A percentile compares a stretch with the other conserved stretches of the same genome.
Evolutionary conservation across 2,329 filamentous ascomycete genomes (phyloP).

Genomic region (Tolypocladium paradoxum): DNA sequence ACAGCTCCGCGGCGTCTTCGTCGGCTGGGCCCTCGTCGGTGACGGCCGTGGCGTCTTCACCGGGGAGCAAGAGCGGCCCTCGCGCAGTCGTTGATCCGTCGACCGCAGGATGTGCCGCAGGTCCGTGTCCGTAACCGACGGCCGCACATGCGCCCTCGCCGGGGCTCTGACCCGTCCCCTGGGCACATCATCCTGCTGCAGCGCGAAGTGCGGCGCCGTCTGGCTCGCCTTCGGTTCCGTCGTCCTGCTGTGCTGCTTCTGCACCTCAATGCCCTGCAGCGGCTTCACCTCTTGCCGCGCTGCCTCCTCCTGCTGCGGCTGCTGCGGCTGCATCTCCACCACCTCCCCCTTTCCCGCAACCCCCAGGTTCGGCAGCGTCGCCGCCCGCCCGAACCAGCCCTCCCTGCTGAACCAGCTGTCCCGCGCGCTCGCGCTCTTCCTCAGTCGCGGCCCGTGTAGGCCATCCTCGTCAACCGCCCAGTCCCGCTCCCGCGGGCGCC

Average conservation of each 20-base stretch:
- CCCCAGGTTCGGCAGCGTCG: constrained; percentile 25
- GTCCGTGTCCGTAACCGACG: constrained; percentile 31
- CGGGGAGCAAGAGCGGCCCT: constrained; percentile 22
- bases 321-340: constrained; percentile 1
- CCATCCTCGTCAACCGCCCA: constrained; percentile 40
- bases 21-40: constrained; percentile 10
- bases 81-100: constrained; percentile 39
- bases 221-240: constrained; percentile 11
- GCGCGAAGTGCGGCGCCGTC: constrained; percentile 10
- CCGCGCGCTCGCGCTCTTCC: constrained; percentile 13
- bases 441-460: constrained; percentile 35
- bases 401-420: constrained; percentile 12
- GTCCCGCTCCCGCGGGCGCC: constrained; percentile 13
- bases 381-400: constrained; percentile 21
- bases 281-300: neutral
- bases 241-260: constrained; percentile 5
- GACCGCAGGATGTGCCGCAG: constrained; percentile 39
- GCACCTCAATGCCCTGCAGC: constrained; percentile 5
- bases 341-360: constrained; percentile 13
- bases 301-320: neutral
- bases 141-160: constrained; percentile 10
- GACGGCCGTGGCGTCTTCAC: constrained; percentile 16
- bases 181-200: constrained; percentile 6
- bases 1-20: constrained; percentile 8
- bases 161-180: constrained; percentile 3